Base-by-base conservation (phyloP, 768 basidiomycete genomes). In the Termitomyces sp. region DNA sequence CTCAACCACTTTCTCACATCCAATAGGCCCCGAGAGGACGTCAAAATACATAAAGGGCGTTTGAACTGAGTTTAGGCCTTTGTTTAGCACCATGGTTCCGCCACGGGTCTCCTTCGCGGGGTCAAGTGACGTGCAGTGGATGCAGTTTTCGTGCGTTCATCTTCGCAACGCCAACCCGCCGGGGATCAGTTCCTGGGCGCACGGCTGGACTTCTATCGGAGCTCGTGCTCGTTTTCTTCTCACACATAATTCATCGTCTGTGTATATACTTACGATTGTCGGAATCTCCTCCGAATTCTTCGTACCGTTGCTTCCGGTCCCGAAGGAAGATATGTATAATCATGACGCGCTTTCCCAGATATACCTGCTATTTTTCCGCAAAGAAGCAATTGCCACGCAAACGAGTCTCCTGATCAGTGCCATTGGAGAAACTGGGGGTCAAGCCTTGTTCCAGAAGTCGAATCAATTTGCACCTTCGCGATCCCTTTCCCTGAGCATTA, bases 11-110 rank as follows among this genome's bases (percentile, higher is more conserved):
- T 12, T 51, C 42, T 37, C 55, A 50, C 37, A 16, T 56, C 10
- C 29, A 29, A 50, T 49, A 83, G 87, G 36, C 84, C 85, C 20
- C 72, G 56, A 63, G 94, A 98, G 72, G 88, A 93, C 36, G 86
- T 98, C 65, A 96, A 93, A 75, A 93, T 98, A 42, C 78, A 91
- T 69, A 95, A 93, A 72, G 92, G 75, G 29, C 76, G 79, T 45
- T 59, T 72, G 58, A 61, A 71, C 55, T 80, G 60, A 76, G 44
- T 22, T 55, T 18, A 39, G 9, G 12, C 5, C 20, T 60, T 36
- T 48, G 29, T 56, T 53, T 24, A 31, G 44, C 47, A n/a, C n/a
- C 7, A 4, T 15, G 7, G 18, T 52, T 39, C 51, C 50, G 26
- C 51, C n/a, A 41, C 37, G 51, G 51, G 15, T 28, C 51, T 52